Conservation (phyloP, 2,329 filamentous ascomycete genomes). For the Aspergillus brasiliensis region DNA sequence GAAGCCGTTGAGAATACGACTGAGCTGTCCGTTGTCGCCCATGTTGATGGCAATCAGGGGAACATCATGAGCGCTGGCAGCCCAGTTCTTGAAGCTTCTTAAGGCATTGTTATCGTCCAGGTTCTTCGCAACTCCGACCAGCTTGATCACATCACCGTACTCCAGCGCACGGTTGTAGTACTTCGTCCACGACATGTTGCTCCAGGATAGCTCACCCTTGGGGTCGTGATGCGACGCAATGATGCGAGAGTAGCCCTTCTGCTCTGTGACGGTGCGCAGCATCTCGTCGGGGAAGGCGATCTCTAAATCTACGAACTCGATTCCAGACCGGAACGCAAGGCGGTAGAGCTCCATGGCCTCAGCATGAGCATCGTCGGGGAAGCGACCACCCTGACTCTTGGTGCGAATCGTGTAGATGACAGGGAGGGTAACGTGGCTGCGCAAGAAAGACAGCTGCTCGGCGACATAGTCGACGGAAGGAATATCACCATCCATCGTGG, state of each 20-base stretch:
- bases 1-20: slow-evolving; percentile 86
- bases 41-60: slow-evolving; percentile 96
- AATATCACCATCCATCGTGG: slow-evolving; percentile 57
- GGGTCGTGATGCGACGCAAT: slow-evolving; percentile 97
- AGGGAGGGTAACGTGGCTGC: slow-evolving; percentile 71
- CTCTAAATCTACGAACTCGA: slow-evolving; percentile 92
- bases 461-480: slow-evolving; percentile 74
- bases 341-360: slow-evolving; percentile 74
- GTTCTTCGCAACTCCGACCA: slow-evolving; percentile 76
- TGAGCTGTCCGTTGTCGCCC: slow-evolving; percentile 83
- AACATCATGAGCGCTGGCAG: slow-evolving; percentile 70
- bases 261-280: slow-evolving; percentile 67
- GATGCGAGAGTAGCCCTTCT: slow-evolving; percentile 74
- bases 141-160: slow-evolving; percentile 90
- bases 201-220: slow-evolving; percentile 76
- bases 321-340: slow-evolving; percentile 76
- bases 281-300: slow-evolving; percentile 80
- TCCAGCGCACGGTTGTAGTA: slow-evolving; percentile 89
- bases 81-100: slow-evolving; percentile 76
- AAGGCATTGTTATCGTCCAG: slow-evolving; percentile 87
- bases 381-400: slow-evolving; percentile 80
- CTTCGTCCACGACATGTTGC: slow-evolving; percentile 86
- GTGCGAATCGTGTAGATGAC: slow-evolving; percentile 93
- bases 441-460: slow-evolving; percentile 77
- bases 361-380: slow-evolving; percentile 74